Base-by-base conservation (phyloP, 2,329 filamentous ascomycete species). In the Trichoderma gracile region DNA sequence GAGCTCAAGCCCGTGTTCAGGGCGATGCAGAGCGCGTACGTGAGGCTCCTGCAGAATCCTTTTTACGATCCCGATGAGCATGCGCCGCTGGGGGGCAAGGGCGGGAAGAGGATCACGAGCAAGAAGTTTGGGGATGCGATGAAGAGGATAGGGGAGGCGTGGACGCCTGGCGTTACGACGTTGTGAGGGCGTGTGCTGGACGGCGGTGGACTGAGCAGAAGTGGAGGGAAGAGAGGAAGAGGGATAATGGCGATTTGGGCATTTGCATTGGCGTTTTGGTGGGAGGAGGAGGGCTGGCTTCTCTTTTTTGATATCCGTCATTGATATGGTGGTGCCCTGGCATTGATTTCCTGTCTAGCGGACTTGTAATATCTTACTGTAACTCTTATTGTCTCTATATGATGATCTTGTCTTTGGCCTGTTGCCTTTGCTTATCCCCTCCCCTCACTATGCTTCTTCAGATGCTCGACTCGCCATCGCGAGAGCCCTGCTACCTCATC, bases 41-140 rank as follows among this genome's bases (percentile, higher is more conserved):
- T 98, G 65, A 82, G 87, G 67, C 80, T 99, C 58, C 79, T 98
- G 69, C 90, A 97, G 77, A 98, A 99, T 73, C 94, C 94, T 0
- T 99, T 99, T 78, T 98, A 93, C 76, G 88, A 90, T 53, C 94
- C 94, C 10, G 93, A 97, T 73, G 90, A 94, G 71, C 88, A 93
- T 75, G 84, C 84, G 67, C 90, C 89, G 55, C 75, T 80, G 3
- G 76, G 76, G 0, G 84, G 82, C 0, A 76, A 76, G 27, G 82
- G 82, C 0, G 85, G 85, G 3, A 84, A 87, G 74, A 88, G 89
- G 73, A 97, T 98, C 69, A 90, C 86, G 59, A 97, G 93, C 76
- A 86, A 84, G 70, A 87, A 81, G 74, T 99, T 99, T 76, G 84
- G 87, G 57, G 85, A 87, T 17, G 93, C 97, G 72, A 89, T 99